These are phyloP conservation scores for Fusarium oligoseptatum DNA, from an alignment of 2,329 filamentous ascomycete species.

Conservation along the genomic window DNA sequence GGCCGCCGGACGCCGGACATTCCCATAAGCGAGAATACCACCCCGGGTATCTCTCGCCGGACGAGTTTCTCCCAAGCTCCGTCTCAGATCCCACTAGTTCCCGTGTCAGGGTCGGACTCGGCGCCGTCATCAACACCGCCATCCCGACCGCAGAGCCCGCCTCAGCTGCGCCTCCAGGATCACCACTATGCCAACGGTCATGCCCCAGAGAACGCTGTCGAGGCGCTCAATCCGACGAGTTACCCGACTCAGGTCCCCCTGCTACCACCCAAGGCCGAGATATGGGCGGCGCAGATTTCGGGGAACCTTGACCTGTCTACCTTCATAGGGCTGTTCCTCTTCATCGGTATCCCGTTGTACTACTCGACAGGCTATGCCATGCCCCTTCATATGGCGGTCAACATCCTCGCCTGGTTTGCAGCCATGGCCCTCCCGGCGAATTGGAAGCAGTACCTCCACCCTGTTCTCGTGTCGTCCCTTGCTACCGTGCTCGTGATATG, in stretches of 20 bases:
- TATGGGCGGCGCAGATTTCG: conserved; percentile 63
- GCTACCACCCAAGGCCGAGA: conserved; percentile 60
- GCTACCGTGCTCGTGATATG: conserved; percentile 66
- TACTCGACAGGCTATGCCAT: conserved; percentile 66
- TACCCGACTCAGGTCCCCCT: conserved; percentile 56
- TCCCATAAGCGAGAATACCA: conserved; percentile 54
- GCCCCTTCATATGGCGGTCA: conserved; percentile 62
- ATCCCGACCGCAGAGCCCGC: conserved; percentile 45
- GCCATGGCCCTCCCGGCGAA: conserved; percentile 62
- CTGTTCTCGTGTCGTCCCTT: conserved; percentile 68
- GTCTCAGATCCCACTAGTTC: conserved; percentile 40
- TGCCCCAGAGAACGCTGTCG: conserved; percentile 29
- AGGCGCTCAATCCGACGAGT: conserved; percentile 35
- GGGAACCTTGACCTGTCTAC: conserved; percentile 60
- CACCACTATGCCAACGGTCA: conserved; percentile 44
- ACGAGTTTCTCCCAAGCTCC: conserved; percentile 43
- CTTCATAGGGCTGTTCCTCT: conserved; percentile 61
- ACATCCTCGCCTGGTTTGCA: conserved; percentile 64
- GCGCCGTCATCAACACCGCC: conserved; percentile 32
- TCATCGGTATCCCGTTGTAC: conserved; percentile 68
- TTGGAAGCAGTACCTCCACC: conserved; percentile 68
- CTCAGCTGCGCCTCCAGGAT: conserved; percentile 46
- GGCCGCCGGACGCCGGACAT: conserved; percentile 57
- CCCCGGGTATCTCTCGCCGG: conserved; percentile 43
- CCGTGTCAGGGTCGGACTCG: conserved; percentile 31